Percentiles rank a stretch among this genome's conserved stretches.
Conservation (phyloP, 1,284 basidiomycete genomes). For the Papiliotrema nemorosa region DNA sequence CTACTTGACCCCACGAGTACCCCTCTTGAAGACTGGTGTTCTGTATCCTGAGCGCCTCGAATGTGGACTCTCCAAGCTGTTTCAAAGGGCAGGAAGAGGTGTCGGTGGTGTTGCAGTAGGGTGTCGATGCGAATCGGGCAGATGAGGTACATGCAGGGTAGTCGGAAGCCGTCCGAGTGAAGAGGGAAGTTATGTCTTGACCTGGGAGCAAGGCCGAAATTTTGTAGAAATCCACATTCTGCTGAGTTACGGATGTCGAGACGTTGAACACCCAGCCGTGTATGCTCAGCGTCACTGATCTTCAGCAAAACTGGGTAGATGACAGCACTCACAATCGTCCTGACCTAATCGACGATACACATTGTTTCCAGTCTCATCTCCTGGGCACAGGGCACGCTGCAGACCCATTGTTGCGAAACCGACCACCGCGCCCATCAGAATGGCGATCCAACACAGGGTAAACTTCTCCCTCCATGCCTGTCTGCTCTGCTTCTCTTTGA, state of each 20-base stretch:
- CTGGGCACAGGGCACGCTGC: slow-evolving; percentile 86
- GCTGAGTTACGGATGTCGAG: slow-evolving; percentile 58
- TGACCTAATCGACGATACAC: slow-evolving; percentile 35
- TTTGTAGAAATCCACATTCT: slow-evolving; percentile 58
- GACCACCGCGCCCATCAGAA: slow-evolving; percentile 71
- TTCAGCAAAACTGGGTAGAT: slow-evolving; percentile 3
- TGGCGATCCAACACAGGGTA: slow-evolving; percentile 81
- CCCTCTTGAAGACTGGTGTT: slow-evolving; percentile 69
- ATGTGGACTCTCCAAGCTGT: slow-evolving; percentile 59
- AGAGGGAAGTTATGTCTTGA: slow-evolving; percentile 83
- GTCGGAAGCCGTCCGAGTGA: slow-evolving; percentile 63
- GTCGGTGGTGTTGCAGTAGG: slow-evolving; percentile 58
- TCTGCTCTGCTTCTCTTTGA: slow-evolving; percentile 70
- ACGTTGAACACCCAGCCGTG: slow-evolving; percentile 76
- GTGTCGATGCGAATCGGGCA: slow-evolving; percentile 67
- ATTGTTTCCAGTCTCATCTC: slow-evolving; percentile 29
- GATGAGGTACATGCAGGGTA: slow-evolving; percentile 63
- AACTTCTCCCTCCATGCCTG: slow-evolving; percentile 99
- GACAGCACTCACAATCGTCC: slow-evolving; percentile 30
- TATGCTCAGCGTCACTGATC: slow-evolving; percentile 66
- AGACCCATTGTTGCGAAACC: slow-evolving; percentile 95
- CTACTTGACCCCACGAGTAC: slow-evolving; percentile 84
- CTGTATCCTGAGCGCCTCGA: slow-evolving; percentile 59
- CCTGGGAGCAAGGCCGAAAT: slow-evolving; percentile 63
- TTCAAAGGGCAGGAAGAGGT: slow-evolving; percentile 60